Percentiles rank a stretch among this genome's conserved stretches.
These are phyloP conservation scores for Penicillium verrucosum DNA, from an alignment of 2,329 filamentous ascomycete species.

Conservation along the genomic window DNA sequence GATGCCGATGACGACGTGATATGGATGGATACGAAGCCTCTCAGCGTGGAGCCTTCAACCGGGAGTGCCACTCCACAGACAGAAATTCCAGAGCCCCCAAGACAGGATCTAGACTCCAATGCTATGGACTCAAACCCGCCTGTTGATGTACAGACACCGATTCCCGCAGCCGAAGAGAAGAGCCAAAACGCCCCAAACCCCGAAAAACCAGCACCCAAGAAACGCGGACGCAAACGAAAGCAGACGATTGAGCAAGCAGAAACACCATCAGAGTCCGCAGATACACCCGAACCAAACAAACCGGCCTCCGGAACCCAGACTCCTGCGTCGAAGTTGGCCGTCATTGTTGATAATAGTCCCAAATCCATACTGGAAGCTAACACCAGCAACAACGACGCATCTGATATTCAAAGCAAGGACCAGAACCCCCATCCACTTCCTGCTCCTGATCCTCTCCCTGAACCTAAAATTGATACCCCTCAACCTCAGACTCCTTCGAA, in stretches of 20 bases:
- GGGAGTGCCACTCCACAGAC: slow-evolving; percentile 7
- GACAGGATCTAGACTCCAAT: background rate
- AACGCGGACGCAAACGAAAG: slow-evolving; percentile 44
- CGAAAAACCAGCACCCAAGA: slow-evolving; percentile 34
- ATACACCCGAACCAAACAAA: background rate
- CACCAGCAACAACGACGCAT: background rate
- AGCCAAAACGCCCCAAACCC: background rate
- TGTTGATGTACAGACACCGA: background rate
- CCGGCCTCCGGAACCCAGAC: background rate
- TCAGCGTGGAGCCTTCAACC: slow-evolving; percentile 1
- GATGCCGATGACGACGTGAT: slow-evolving; percentile 43
- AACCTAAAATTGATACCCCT: slow-evolving; percentile 1
- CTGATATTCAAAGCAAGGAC: background rate
- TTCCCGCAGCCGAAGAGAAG: background rate
- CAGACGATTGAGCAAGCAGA: slow-evolving; percentile 27
- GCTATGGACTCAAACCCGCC: background rate
- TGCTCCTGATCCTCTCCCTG: background rate
- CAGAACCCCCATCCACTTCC: slow-evolving; percentile 5
- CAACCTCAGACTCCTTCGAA: slow-evolving; percentile 9
- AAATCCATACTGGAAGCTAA: background rate
- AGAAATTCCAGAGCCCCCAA: background rate
- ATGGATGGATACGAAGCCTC: slow-evolving; percentile 37
- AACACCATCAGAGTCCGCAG: background rate
- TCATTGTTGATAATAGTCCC: slow-evolving; percentile 1
- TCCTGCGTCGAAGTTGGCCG: background rate